Evolutionary conservation across 176 grass and related monocot genomes (phyloP).

Genomic region (Oryza longistaminata): DNA sequence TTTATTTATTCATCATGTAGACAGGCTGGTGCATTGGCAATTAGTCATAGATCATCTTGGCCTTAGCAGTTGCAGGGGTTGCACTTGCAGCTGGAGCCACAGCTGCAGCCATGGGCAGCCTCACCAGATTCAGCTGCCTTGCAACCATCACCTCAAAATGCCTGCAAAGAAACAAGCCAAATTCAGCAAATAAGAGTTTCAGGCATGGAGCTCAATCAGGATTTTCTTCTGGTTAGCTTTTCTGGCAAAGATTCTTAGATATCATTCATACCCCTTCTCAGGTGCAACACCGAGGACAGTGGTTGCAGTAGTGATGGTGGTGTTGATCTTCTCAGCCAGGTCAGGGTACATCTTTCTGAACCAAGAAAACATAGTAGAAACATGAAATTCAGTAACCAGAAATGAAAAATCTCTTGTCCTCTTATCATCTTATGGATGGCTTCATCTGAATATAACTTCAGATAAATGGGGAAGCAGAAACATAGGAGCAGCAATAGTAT

Average conservation of each 20-base stretch:
- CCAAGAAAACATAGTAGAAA: background rate
- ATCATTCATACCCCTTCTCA: conserved; percentile 37
- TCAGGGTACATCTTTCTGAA: too few species aligned
- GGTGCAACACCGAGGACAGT: conserved; percentile 28
- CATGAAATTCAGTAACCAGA: background rate
- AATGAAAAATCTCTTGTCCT: background rate
- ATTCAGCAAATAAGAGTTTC: background rate
- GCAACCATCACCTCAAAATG: background rate
- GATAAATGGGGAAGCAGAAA: background rate
- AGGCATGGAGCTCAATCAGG: background rate
- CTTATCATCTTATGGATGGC: background rate
- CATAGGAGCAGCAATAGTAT: background rate
- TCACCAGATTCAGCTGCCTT: background rate
- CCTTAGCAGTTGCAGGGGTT: background rate
- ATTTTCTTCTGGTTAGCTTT: background rate
- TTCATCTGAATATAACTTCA: background rate
- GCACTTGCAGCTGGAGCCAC: background rate
- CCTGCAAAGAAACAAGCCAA: background rate
- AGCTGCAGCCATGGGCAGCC: background rate
- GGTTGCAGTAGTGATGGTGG: background rate
- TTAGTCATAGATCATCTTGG: background rate
- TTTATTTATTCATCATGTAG: background rate
- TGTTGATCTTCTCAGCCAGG: too few species aligned
- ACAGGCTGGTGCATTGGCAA: background rate
- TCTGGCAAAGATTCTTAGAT: background rate